Evolutionary conservation across 2,329 filamentous ascomycete species (phyloP), one percentile per base, ranked within the genome.

Genomic region (Hymenoscyphus scutula): DNA sequence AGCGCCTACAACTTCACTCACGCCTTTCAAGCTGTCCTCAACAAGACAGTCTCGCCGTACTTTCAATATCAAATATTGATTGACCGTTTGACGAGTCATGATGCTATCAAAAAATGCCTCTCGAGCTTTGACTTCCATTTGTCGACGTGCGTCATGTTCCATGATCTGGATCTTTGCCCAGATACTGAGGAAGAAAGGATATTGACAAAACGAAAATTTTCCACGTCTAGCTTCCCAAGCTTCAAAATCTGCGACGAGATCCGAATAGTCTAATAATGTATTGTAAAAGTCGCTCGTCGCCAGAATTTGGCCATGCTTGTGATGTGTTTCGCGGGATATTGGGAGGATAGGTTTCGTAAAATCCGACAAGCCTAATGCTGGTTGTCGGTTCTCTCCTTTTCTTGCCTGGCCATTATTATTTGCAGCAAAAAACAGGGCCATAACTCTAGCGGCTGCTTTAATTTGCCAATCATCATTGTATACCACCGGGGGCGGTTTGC

Each of bases 21-120:
- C 92, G 37, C 88, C 85, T 65, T 89, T 89, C 30, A 97, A 80
- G 68, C 92, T 96, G 74, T 96, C 92, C 61, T 96, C 92, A 1
- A 95, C 90, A 53, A 97, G 79, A 71, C 92, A 97, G 59, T 97
- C 91, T 60, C 93, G 82, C 25, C 92, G 84, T 15, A 97, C 86
- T 65, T 85, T 88, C 38, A 97, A 79, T 23, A 90, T 81, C 51
- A 97, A 82, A 73, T 92, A 90, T 71, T 93, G 90, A 63, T 89
- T 91, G 60, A 92, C 84, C 32, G 82, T 85, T 70, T 87, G 87
- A 57, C 87, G 85, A 37, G 84, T 90, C 76, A 96, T 82, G 68
- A 97, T 92, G 72, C 89, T 94, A 74, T 93, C 89, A 72, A 97
- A 96, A 75, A 96, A 96, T 2, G 92, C 92, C 72, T 97, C 91